Conservation (phyloP, 257 asterid species). For the Lithospermum erythrorhizon region DNA sequence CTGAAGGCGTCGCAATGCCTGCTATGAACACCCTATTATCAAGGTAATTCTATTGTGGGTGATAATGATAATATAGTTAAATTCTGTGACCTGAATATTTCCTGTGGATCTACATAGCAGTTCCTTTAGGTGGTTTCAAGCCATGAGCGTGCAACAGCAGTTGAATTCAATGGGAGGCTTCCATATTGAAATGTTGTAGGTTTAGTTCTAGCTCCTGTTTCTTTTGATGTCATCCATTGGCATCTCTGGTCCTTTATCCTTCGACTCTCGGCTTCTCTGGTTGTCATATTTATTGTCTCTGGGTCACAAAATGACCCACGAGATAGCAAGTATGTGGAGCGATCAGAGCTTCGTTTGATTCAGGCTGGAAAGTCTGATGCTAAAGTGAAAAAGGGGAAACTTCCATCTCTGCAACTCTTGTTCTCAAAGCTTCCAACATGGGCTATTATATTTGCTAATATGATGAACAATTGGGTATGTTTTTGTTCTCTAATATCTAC, state of each 20-base stretch:
- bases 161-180: slow-evolving; percentile 97
- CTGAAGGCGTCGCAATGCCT: slow-evolving; percentile 95
- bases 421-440: slow-evolving; percentile 76
- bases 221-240: slow-evolving; percentile 64
- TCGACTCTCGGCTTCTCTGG: slow-evolving; percentile 80
- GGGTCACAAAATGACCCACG: slow-evolving; percentile 63
- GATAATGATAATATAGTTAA: background rate
- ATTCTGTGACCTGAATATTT: background rate
- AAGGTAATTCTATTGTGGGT: slow-evolving; percentile 28
- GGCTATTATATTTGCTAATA: slow-evolving; percentile 85
- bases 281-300: slow-evolving; percentile 24
- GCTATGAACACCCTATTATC: slow-evolving; percentile 86
- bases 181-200: slow-evolving; percentile 89
- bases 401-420: slow-evolving; percentile 55
- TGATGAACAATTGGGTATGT: slow-evolving; percentile 79
- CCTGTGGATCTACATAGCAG: background rate
- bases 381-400: slow-evolving; percentile 30
- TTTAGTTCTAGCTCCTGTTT: slow-evolving; percentile 61
- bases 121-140: slow-evolving; percentile 75
- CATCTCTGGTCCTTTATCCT: slow-evolving; percentile 69
- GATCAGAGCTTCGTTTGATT: slow-evolving; percentile 55
- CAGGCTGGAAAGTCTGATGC: slow-evolving; percentile 76
- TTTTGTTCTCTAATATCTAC: background rate
- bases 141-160: slow-evolving; percentile 84
- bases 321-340: slow-evolving; percentile 43